Percentiles rank a stretch among this genome's conserved stretches.
Conservation (phyloP, 2,329 filamentous ascomycete genomes). For the Geosmithia flava region DNA sequence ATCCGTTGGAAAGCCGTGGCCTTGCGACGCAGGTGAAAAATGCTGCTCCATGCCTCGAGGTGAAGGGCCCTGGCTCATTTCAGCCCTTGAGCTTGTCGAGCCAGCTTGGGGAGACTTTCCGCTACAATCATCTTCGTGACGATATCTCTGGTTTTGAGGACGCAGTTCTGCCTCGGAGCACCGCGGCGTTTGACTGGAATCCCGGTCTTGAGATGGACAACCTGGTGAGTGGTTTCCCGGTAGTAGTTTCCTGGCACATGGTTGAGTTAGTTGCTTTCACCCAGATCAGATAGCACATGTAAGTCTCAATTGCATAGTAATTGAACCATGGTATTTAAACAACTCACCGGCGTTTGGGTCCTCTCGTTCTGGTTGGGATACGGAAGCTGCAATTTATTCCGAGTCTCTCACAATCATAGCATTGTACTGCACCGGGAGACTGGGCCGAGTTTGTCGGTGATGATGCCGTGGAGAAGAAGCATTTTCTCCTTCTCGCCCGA, state of each 20-base stretch:
- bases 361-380: constrained; percentile 10
- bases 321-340: too few species aligned
- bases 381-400: constrained; percentile 10
- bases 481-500: constrained; percentile 10
- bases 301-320: too few species aligned
- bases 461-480: constrained; percentile 4
- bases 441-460: not conserved
- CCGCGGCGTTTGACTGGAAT: not conserved
- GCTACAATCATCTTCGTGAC: not conserved
- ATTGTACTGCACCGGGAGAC: constrained; percentile 2
- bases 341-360: constrained; percentile 10
- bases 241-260: not conserved
- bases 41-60: not conserved
- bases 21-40: not conserved
- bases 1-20: constrained; percentile 8
- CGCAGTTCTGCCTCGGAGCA: not conserved
- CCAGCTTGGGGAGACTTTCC: too few species aligned
- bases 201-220: too few species aligned
- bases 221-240: too few species aligned
- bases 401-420: constrained; percentile 7
- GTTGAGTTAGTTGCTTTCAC: not conserved
- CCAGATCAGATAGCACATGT: not conserved
- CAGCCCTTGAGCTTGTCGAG: not conserved
- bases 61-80: not conserved
- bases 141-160: not conserved